Conservation (phyloP, 2,329 filamentous ascomycete species). For the Davidsoniella virescens region DNA sequence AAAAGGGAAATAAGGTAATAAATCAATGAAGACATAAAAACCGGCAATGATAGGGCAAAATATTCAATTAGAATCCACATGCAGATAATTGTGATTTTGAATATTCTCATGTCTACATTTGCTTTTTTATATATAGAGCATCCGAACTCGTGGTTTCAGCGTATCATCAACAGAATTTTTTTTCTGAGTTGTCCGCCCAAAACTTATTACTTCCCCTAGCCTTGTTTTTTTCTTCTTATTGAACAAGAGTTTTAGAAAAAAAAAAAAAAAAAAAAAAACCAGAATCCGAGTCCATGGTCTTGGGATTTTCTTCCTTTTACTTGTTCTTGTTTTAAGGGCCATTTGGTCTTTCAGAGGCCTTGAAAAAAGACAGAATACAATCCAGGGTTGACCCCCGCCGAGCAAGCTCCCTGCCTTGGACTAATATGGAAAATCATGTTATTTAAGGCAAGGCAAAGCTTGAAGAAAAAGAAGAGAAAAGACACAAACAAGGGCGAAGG, state of each 20-base stretch:
- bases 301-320: conserved; percentile 1
- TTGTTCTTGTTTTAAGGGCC: too few relatives aligned
- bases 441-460: background rate
- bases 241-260: background rate
- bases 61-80: too few relatives aligned
- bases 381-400: conserved; percentile 4
- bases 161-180: background rate
- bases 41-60: too few relatives aligned
- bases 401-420: background rate
- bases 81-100: too few relatives aligned
- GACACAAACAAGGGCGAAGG: background rate
- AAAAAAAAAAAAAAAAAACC: background rate
- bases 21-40: too few relatives aligned
- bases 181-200: background rate
- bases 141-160: too few relatives aligned
- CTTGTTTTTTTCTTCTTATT: too few relatives aligned
- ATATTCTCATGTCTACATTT: too few relatives aligned
- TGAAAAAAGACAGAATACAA: background rate
- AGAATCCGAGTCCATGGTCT: conserved; percentile 6
- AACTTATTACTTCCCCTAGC: too few relatives aligned
- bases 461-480: background rate
- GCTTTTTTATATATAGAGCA: too few relatives aligned
- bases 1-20: too few relatives aligned
- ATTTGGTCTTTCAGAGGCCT: background rate
- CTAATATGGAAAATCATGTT: background rate